Evolutionary conservation across 768 basidiomycete species (phyloP).

Genomic region (Suillus luteus): DNA sequence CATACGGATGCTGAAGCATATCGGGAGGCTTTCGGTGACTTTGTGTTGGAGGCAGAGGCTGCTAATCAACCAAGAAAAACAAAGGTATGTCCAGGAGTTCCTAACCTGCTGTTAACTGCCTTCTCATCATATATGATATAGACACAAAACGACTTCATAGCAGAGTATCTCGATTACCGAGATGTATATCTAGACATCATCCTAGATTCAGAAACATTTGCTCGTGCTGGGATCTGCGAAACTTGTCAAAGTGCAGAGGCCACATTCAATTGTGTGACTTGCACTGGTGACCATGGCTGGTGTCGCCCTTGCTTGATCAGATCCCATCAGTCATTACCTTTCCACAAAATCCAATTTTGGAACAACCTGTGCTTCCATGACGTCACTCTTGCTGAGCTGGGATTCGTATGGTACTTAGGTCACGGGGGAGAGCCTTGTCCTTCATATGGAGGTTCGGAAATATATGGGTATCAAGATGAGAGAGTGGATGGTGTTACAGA

Average conservation of each 20-base stretch:
- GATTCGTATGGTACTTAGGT: constrained; percentile 20
- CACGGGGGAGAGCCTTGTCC: constrained; percentile 25
- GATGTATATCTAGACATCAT: not conserved
- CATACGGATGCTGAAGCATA: not conserved
- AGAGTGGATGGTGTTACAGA: not conserved
- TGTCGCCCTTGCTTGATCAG: not conserved
- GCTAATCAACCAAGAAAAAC: not conserved
- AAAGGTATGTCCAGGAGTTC: not conserved
- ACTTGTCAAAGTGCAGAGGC: not conserved
- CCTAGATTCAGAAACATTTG: constrained; percentile 1
- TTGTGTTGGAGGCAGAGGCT: not conserved
- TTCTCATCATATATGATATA: not conserved
- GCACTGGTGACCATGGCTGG: constrained; percentile 10
- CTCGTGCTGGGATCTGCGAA: not conserved
- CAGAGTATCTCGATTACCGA: constrained; percentile 6
- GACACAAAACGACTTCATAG: constrained; percentile 12
- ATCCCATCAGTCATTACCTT: not conserved
- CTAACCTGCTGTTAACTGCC: not conserved
- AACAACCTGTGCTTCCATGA: constrained; percentile 16
- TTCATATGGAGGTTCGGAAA: not conserved
- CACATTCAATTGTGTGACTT: constrained; percentile 4
- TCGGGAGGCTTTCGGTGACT: not conserved
- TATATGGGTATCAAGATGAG: not conserved
- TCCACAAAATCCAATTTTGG: constrained; percentile 25
- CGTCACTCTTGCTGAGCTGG: constrained; percentile 21